These are phyloP conservation scores for Pythium scleroteichum DNA, from an alignment of 352 stramenopile genomes.

Conservation along the genomic window DNA sequence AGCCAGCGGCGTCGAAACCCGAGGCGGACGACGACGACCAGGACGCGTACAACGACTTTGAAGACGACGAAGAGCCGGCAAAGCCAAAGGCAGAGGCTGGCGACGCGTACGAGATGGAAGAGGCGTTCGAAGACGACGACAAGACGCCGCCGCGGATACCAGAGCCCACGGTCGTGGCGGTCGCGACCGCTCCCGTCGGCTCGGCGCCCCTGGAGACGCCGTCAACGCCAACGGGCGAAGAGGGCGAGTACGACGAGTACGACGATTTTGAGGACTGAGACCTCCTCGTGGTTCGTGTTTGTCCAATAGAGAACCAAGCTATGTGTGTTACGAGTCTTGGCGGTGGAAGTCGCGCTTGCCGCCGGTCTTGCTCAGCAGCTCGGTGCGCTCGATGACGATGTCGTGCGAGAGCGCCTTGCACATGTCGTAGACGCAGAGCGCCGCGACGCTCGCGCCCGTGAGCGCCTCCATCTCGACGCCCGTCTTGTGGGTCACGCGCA, in stretches of 20 bases:
- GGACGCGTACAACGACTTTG: conserved; percentile 53
- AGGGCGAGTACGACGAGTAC: conserved; percentile 58
- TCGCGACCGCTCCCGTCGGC: background rate
- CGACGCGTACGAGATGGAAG: conserved; percentile 28
- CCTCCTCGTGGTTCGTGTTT: background rate
- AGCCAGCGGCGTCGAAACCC: no score
- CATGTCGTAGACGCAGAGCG: conserved; percentile 99
- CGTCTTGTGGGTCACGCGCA: conserved; percentile 92
- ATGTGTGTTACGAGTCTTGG: conserved; percentile 20
- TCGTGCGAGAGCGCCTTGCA: conserved; percentile 96
- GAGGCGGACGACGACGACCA: conserved; percentile 34
- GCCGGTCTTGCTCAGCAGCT: conserved; percentile 90
- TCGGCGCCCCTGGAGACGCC: background rate
- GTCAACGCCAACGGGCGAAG: conserved; percentile 12
- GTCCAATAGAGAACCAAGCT: conserved; percentile 14
- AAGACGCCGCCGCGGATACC: conserved; percentile 15
- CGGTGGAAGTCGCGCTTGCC: conserved; percentile 83
- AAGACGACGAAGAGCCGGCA: conserved; percentile 17
- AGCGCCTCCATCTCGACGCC: conserved; percentile 97
- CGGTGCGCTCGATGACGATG: conserved; percentile 91
- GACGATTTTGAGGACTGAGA: conserved; percentile 57
- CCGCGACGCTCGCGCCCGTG: conserved; percentile 91
- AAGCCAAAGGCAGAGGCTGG: conserved; percentile 8
- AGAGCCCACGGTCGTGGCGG: background rate
- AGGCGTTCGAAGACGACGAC: conserved; percentile 39